phyloP scores from a whole-genome alignment of 202 grass and related monocot species.

The Bolboschoenoplectus hybrid region DNA sequence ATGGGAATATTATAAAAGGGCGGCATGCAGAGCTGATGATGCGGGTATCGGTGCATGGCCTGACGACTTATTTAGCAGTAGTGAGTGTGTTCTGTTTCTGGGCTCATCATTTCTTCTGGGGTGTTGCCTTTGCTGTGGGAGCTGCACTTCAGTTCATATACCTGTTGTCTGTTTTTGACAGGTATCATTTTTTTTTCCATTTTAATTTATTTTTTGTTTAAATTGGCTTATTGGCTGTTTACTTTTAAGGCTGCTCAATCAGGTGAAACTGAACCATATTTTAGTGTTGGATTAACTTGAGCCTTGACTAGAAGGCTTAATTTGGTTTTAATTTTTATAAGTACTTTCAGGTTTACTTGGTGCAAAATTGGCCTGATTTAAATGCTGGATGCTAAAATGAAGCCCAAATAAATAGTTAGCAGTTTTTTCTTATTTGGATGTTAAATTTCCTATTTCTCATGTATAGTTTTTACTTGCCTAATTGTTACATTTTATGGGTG shows the following conservation, averaged over 20 bases:
- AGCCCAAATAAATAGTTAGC: neutral
- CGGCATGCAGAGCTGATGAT: slow-evolving; percentile 63
- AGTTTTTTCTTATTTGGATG: neutral
- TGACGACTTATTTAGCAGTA: slow-evolving; percentile 89
- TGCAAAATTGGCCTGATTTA: neutral
- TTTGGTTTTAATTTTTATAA: neutral
- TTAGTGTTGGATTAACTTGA: neutral
- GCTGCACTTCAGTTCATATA: slow-evolving; percentile 84
- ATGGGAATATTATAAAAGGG: slow-evolving; percentile 21
- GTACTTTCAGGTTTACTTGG: neutral
- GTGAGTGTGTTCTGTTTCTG: slow-evolving; percentile 95
- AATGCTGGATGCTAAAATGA: neutral
- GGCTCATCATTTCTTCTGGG: slow-evolving; percentile 89
- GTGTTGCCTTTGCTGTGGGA: slow-evolving; percentile 76
- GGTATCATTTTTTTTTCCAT: slow-evolving; percentile 47
- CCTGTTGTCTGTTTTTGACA: slow-evolving; percentile 95
- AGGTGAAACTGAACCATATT: neutral
- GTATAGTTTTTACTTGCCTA: neutral
- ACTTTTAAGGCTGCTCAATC: slow-evolving; percentile 5
- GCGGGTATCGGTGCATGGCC: slow-evolving; percentile 72
- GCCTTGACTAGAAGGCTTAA: neutral
- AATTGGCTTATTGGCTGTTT: slow-evolving; percentile 41
- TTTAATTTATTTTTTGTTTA: slow-evolving; percentile 30
- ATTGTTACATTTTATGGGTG: neutral
- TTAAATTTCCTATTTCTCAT: neutral